Percentiles rank a stretch among this genome's conserved stretches.
These are phyloP conservation scores for Trichomonas gallinae DNA, from an alignment of 208 protist species.

Conservation along the genomic window DNA sequence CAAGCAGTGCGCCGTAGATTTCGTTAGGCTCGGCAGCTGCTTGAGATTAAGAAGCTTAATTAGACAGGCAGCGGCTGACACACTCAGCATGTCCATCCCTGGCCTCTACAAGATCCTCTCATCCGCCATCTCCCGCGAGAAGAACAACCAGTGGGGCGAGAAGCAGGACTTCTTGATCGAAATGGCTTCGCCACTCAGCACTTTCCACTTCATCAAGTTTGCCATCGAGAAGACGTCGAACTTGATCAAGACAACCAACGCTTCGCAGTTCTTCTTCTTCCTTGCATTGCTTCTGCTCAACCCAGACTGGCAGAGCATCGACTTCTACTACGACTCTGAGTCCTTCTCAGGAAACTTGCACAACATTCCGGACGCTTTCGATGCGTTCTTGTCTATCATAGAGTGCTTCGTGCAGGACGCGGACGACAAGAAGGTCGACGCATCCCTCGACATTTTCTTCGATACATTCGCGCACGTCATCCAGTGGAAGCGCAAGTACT, in stretches of 20 bases:
- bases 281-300: not conserved
- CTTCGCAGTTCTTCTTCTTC: not conserved
- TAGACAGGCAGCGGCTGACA: not conserved
- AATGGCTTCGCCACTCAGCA: not conserved
- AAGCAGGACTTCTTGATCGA: not conserved
- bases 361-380: not conserved
- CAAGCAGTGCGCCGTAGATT: not conserved
- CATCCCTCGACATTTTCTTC: not conserved
- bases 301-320: not conserved
- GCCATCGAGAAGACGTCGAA: not conserved
- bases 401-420: not conserved
- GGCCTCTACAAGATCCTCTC: not conserved
- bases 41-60: not conserved
- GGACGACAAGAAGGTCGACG: not conserved
- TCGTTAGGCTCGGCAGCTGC: not conserved
- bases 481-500: no score
- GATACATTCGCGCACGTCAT: no score
- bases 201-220: not conserved
- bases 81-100: not conserved
- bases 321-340: not conserved
- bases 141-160: no score
- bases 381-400: not conserved
- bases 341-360: not conserved
- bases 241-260: not conserved
- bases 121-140: not conserved